Base-by-base conservation (phyloP, 257 asterid species). In the Paulownia fortunei region DNA sequence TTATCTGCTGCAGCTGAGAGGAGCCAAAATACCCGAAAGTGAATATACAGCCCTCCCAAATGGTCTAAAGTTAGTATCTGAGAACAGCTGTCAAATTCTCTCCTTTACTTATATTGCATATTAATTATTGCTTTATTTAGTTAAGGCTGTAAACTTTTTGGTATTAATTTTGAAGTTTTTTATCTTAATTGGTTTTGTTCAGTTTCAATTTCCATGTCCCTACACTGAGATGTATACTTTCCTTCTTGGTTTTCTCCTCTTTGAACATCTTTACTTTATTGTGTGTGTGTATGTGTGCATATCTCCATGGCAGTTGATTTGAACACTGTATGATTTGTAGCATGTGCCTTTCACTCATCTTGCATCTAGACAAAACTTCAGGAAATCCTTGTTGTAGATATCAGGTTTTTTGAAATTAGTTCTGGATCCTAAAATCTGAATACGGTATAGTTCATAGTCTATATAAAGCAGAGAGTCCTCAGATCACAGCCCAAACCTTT, bases 21-120 rank as follows among this genome's bases (percentile, higher is more conserved):
- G 98, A 73, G 91, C 94, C 80, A 95, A 95, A 84, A 60, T 93
- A 73, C 98, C 99, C 8, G 97, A 93, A 87, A 90, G 96, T 56
- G 99, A 95, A 73, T 95, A 64, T 37, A 90, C 85, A 72, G 83
- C 88, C 80, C 94, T 95, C 80, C 92, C 94, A 71, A 93, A 92
- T 85, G 98, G 99, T 69, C 87, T 93, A 82, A 95, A 95, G 98
- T 95, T 81, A 88, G 99, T 90, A 72, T 42, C 41, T 30, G 36
- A 24, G 47, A 24, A 24, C 47, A 70, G 3, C 60, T 58, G 6
- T 58, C 23, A 5, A 8, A 39, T 66, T 69, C 63, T 54, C 54
- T 36, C 26, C 16, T 68, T 73, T 54, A 37, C 56, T 32, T 21
- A 7, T 36, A 8, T 24, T 47, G 44, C 36, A 19, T 59, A 3